Evolutionary conservation across 352 stramenopile genomes (phyloP), one percentile per base, ranked within the genome.

Genomic region (Phytophthora pluvialis): DNA sequence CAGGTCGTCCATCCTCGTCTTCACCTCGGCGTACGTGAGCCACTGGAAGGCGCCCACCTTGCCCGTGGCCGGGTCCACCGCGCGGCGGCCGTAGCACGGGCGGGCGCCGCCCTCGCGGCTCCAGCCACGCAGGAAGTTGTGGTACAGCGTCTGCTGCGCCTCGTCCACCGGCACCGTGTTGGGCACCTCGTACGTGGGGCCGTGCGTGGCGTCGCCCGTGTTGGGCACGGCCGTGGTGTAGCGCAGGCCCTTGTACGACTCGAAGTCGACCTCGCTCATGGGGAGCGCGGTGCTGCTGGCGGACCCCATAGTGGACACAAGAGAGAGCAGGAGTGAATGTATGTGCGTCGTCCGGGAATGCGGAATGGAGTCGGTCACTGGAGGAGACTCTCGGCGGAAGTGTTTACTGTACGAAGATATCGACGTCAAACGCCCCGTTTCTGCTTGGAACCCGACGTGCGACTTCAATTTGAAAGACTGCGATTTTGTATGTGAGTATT

Each of bases 191-290:
- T 72, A 78, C 29, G 74, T 80, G 28, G 77, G 66, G 2, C 77
- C 77, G 63, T 80, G 77, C 4, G 32, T 67, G 15, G 63, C 52
- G 52, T 83, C 72, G n/a, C 69, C 57, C 31, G 76, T 61, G 63
- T 81, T 70, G 40, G 77, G 77, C 43, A 80, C 60, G 5, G 72
- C 64, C 46, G 67, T 67, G 16, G 73, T 72, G 63, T 81, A 85
- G 50, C 76, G 76, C 44, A 73, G 36, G 8, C 76, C 76, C 40
- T 48, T 75, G 73, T 81, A 85, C 21, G 73, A 77, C 47, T 75
- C 76, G 64, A 87, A 84, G 73, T 87, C 80, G 65, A 83, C 72
- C 62, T 89, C 60, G 66, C 69, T 78, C 77, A 89, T 86, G 42
- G 64, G 55, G 43, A 50, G 43, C 36, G 49, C 63, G 8, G 63